These are phyloP conservation scores for Collybiopsis confluens DNA, from an alignment of 768 basidiomycete species.

Conservation along the genomic window DNA sequence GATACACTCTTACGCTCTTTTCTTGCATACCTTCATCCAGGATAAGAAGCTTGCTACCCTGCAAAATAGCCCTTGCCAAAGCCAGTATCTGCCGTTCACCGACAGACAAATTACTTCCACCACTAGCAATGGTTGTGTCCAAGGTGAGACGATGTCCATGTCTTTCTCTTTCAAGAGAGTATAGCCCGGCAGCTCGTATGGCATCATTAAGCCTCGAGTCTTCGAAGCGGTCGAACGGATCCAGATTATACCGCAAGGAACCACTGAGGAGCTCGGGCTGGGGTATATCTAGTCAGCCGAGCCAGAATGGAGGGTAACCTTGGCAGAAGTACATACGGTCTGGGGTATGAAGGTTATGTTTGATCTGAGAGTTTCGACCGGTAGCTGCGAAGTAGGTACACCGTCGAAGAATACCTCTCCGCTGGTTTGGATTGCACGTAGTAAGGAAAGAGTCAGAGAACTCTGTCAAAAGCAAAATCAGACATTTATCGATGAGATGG, in stretches of 20 bases:
- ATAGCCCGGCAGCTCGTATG: constrained; percentile 43
- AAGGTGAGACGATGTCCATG: constrained; percentile 36
- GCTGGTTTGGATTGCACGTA: constrained; percentile 50
- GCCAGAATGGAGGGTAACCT: too few relatives aligned
- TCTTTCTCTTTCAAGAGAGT: constrained; percentile 28
- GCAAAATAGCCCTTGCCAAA: constrained; percentile 53
- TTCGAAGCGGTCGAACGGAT: constrained; percentile 53
- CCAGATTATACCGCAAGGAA: constrained; percentile 54
- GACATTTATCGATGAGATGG: not conserved
- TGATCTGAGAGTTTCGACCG: constrained; percentile 48
- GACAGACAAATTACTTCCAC: constrained; percentile 46
- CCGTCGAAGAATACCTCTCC: constrained; percentile 53
- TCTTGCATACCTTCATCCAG: constrained; percentile 45
- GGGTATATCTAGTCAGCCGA: too few relatives aligned
- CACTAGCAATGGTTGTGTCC: constrained; percentile 39
- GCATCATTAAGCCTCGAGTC: constrained; percentile 49
- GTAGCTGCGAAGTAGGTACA: constrained; percentile 38
- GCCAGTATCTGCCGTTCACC: constrained; percentile 60
- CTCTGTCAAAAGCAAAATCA: constrained; percentile 22
- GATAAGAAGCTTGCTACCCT: constrained; percentile 53
- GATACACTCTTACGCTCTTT: constrained; percentile 24
- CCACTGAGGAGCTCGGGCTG: constrained; percentile 54
- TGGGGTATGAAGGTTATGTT: constrained; percentile 61
- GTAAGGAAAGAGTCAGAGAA: constrained; percentile 46
- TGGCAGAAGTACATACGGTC: constrained; percentile 29